Percentiles rank a stretch among this genome's conserved stretches.
Conservation (phyloP, 1,284 basidiomycete genomes). For the Cutaneotrichosporon sp. region DNA sequence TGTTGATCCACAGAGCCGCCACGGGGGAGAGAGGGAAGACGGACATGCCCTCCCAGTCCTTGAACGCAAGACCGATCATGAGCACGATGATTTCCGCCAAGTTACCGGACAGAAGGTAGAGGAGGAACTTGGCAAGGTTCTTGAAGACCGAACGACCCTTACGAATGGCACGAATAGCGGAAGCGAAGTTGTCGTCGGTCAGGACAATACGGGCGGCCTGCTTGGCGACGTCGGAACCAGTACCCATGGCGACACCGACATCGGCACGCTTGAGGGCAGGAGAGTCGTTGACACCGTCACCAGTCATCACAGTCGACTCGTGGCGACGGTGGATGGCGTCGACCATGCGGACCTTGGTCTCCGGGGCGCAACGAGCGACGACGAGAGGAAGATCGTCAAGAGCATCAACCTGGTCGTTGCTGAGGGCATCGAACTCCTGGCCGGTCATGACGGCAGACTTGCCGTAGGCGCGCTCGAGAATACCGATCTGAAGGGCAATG, state of each 20-base stretch:
- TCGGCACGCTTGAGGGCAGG: conserved; percentile 57
- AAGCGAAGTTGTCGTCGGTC: conserved; percentile 67
- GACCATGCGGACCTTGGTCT: conserved; percentile 57
- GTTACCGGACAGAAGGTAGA: conserved; percentile 56
- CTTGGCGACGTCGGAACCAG: conserved; percentile 64
- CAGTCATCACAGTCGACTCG: conserved; percentile 49
- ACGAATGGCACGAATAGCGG: conserved; percentile 61
- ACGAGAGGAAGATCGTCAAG: conserved; percentile 56
- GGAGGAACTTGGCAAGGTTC: conserved; percentile 49
- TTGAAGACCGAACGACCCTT: conserved; percentile 58
- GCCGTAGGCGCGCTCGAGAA: conserved; percentile 51
- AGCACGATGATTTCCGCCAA: conserved; percentile 59
- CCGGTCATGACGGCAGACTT: conserved; percentile 53
- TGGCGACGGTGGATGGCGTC: conserved; percentile 55
- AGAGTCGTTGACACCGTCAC: conserved; percentile 58
- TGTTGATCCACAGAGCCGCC: conserved; percentile 59
- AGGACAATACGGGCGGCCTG: conserved; percentile 60
- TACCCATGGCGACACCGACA: conserved; percentile 66
- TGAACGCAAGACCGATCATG: conserved; percentile 64
- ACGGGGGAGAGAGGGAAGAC: conserved; percentile 66
- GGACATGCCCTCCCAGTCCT: conserved; percentile 54
- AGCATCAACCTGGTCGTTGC: conserved; percentile 58
- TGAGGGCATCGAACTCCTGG: conserved; percentile 59
- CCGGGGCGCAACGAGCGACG: conserved; percentile 56
- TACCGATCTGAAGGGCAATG: conserved; percentile 53